phyloP scores from a whole-genome alignment of 2,329 filamentous ascomycete species.

The Colletotrichum lini region DNA sequence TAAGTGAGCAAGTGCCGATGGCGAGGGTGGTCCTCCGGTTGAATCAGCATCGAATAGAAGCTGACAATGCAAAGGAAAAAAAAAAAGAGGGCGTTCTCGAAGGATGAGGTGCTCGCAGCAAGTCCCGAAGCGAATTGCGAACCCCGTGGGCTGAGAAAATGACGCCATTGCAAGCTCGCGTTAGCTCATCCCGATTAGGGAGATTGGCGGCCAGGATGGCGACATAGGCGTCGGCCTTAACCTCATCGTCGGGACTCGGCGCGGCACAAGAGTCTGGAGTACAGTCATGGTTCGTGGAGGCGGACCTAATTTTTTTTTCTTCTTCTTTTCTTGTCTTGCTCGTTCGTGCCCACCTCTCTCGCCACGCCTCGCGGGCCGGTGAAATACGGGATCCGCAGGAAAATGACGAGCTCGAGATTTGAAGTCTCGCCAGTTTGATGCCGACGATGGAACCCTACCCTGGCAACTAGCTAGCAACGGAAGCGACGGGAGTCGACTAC shows the following conservation, averaged over 20 bases:
- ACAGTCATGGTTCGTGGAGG: background rate
- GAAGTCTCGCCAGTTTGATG: conserved; percentile 10
- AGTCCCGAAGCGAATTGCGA: background rate
- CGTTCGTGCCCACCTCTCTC: background rate
- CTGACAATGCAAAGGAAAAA: too few species aligned
- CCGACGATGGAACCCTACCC: background rate
- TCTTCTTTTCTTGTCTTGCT: background rate
- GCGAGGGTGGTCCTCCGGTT: background rate
- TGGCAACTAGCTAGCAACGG: background rate
- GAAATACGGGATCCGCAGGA: background rate
- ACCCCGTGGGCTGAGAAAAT: conserved; percentile 18
- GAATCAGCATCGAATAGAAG: background rate
- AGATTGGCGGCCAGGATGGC: conserved; percentile 41
- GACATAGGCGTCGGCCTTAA: conserved; percentile 39
- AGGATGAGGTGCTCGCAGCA: conserved; percentile 9
- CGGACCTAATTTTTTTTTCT: background rate
- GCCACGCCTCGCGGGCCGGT: background rate
- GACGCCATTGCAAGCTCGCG: conserved; percentile 41
- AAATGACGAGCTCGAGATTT: conserved; percentile 7
- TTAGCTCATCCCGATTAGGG: conserved; percentile 42
- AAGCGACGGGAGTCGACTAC: background rate
- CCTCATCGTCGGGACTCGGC: conserved; percentile 39
- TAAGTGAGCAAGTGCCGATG: background rate
- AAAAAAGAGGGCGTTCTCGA: conserved; percentile 6
- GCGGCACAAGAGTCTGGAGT: conserved; percentile 18